These are phyloP conservation scores for Ogataea pignaliae DNA, from an alignment of 805 yeast genomes.

Conservation along the genomic window DNA sequence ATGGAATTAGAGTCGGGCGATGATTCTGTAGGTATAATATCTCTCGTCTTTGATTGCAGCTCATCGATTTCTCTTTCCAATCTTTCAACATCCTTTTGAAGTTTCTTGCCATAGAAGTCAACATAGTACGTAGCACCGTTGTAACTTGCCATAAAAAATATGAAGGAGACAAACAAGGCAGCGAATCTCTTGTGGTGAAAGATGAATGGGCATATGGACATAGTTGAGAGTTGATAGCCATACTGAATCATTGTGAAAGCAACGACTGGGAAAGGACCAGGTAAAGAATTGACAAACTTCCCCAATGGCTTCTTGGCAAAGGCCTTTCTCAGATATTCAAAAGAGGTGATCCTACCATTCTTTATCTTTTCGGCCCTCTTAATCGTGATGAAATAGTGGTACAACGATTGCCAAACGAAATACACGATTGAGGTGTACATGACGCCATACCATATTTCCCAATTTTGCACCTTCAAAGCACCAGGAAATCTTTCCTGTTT, in stretches of 20 bases:
- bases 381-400: constrained; percentile 89
- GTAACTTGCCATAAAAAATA: constrained; percentile 77
- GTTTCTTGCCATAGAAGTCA: constrained; percentile 85
- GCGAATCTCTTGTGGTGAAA: constrained; percentile 66
- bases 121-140: constrained; percentile 95
- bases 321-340: constrained; percentile 74
- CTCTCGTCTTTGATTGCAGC: constrained; percentile 38
- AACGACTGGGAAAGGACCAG: constrained; percentile 80
- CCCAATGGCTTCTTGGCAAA: constrained; percentile 66
- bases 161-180: constrained; percentile 58
- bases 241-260: constrained; percentile 87
- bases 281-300: constrained; percentile 71
- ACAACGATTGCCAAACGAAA: constrained; percentile 82
- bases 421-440: constrained; percentile 78
- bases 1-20: too few relatives aligned
- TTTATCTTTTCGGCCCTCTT: constrained; percentile 73
- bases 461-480: constrained; percentile 58
- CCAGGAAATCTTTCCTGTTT: constrained; percentile 70
- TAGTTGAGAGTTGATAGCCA: constrained; percentile 77
- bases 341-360: constrained; percentile 83
- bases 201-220: constrained; percentile 90
- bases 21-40: neutral
- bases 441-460: constrained; percentile 71
- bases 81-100: constrained; percentile 77
- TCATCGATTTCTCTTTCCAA: constrained; percentile 68